Base-by-base conservation (phyloP, 345 rosid species). In the Sapria himalayana region DNA sequence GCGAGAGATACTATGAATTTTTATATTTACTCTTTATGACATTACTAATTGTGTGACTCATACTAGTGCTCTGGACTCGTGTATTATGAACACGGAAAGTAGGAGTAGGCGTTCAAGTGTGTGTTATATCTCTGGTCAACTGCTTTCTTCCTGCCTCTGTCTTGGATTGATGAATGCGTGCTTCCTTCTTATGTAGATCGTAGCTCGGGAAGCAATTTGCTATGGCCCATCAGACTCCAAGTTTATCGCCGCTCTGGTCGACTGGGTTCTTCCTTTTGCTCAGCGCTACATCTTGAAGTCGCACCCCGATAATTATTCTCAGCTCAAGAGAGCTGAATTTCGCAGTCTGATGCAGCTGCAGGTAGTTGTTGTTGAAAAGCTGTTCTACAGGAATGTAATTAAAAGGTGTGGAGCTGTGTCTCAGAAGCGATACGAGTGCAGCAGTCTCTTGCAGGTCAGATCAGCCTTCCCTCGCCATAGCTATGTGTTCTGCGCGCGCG, bases 191-290 rank as follows among this genome's bases (percentile, higher is more conserved):
- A 19, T 53, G 39, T 67, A 85, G 97, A 70, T 76, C 16, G 73
- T 78, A 57, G 73, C 66, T 47, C 81, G 85, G 41, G 77, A 81
- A 63, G 86, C 92, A 7, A 67, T 55, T 50, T 69, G 56, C 51
- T 37, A 61, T 57, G 74, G 82, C 50, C 61, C 18, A 57, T 43
- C 47, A 39, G 85, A 74, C 50, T 47, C 61, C 50, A 55, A 61
- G 51, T 56, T 55, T 37, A 65, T 64, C 54, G 60, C 68, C 46
- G 65, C 76, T 43, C 54, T 89, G 49, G 50, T 82, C 47, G 64
- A 79, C 54, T 89, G 98, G 98, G 70, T 69, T 44, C 81, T 89
- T 48, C 93, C 98, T 47, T 82, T 72, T 72, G 85, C 93, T 29
- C 98, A 89, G 54, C 85, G 98, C 37, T 89, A 79, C 64, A 51